These are phyloP conservation scores for Silene conica DNA, from an alignment of 148 eudicot species.

Conservation along the genomic window DNA sequence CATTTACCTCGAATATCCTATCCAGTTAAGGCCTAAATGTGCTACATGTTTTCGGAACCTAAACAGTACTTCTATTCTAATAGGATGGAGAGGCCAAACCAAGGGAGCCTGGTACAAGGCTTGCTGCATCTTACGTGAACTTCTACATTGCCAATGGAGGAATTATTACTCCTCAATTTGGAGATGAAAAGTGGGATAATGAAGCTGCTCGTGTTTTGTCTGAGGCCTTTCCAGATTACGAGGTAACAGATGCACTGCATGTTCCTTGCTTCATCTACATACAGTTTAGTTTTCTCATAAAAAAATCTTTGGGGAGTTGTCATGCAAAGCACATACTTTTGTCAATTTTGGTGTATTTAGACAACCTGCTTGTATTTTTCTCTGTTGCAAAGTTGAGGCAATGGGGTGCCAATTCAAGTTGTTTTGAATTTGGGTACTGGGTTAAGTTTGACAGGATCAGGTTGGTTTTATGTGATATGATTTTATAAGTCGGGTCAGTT, in stretches of 20 bases:
- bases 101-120: slow-evolving; percentile 72
- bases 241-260: slow-evolving; percentile 33
- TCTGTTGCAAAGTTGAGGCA: too few relatives aligned
- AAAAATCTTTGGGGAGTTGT: too few relatives aligned
- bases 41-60: background rate
- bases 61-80: slow-evolving; percentile 4
- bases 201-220: slow-evolving; percentile 81
- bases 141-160: slow-evolving; percentile 89
- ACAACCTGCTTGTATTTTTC: too few relatives aligned
- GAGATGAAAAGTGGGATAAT: slow-evolving; percentile 81
- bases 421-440: too few relatives aligned
- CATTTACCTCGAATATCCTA: too few relatives aligned
- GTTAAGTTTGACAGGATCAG: too few relatives aligned
- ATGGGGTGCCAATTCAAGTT: too few relatives aligned
- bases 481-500: too few relatives aligned
- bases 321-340: too few relatives aligned
- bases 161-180: slow-evolving; percentile 84
- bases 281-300: background rate
- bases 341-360: too few relatives aligned
- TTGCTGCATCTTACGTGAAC: slow-evolving; percentile 94
- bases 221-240: slow-evolving; percentile 54
- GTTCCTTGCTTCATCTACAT: slow-evolving; percentile 6
- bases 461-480: too few relatives aligned
- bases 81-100: slow-evolving; percentile 78
- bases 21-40: background rate